phyloP scores from a whole-genome alignment of 768 basidiomycete genomes.

The Amylocystis lapponica region DNA sequence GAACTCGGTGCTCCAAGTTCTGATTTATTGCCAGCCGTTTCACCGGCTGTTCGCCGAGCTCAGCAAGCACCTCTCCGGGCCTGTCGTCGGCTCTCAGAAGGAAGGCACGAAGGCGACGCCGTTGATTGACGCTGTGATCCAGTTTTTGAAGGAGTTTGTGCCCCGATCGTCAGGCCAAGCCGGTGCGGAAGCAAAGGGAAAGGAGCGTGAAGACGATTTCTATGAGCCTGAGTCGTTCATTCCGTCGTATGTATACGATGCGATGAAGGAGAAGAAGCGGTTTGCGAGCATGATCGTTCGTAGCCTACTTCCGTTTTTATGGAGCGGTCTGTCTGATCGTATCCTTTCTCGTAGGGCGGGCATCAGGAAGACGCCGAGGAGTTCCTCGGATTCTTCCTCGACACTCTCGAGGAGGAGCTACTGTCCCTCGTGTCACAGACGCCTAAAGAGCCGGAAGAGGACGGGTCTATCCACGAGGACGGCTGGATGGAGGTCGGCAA shows the following conservation, averaged over 20 bases:
- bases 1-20: constrained; percentile 86
- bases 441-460: constrained; percentile 20
- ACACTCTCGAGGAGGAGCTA: constrained; percentile 91
- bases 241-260: constrained; percentile 84
- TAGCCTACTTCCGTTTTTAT: constrained; percentile 12
- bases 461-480: constrained; percentile 42
- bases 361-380: constrained; percentile 99
- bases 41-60: constrained; percentile 71
- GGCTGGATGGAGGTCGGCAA: constrained; percentile 94
- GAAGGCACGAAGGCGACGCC: constrained; percentile 38
- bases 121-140: constrained; percentile 60
- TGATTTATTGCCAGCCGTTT: constrained; percentile 89
- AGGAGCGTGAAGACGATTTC: constrained; percentile 37
- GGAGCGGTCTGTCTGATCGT: constrained; percentile 3
- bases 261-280: constrained; percentile 87
- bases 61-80: constrained; percentile 43
- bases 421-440: constrained; percentile 47
- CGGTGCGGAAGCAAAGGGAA: constrained; percentile 35
- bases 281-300: constrained; percentile 90
- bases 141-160: constrained; percentile 75
- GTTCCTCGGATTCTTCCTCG: constrained; percentile 95
- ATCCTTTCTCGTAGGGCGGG: constrained; percentile 49
- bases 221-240: constrained; percentile 70
- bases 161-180: constrained; percentile 20
- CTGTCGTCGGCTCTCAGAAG: constrained; percentile 22